Base-by-base conservation (phyloP, 768 basidiomycete genomes). In the Leccinum aurantiacum region DNA sequence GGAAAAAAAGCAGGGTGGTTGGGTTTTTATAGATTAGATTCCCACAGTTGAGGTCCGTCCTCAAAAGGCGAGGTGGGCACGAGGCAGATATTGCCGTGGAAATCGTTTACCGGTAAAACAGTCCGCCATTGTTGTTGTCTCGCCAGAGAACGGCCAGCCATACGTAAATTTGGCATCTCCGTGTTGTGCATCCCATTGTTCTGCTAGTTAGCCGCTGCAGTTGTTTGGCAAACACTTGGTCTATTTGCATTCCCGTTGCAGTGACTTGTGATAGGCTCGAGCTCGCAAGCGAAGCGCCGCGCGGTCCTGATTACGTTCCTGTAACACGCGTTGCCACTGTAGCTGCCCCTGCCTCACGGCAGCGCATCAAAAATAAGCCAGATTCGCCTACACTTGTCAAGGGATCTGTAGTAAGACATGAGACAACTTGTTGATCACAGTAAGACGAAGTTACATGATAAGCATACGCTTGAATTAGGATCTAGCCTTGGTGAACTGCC, bases 11-110 rank as follows among this genome's bases (percentile, higher is more conserved):
- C 62, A 65, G 46, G 57, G 54, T 50, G 62, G 63, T 60, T 60
- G 70, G 67, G 73, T 64, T 82, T 82, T 80, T 82, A 82, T 81
- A 78, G 78, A 79, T 79, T 74, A 77, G 76, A 79, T 79, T 73
- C 57, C 73, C 70, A 55, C 68, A 70, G 47, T 58, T 53, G 54
- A 22, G 31, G 3, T 29, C 3, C 17, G 37, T 38, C 57, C 57
- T 27, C 59, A 63, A 71, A 75, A 72, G 76, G 80, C 69, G 77
- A 79, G 80, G 80, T 77, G 66, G 76, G 72, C 81, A 80, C 80
- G 80, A 83, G 84, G 83, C 80, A 62, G 71, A 55, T 67, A 60
- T 65, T 55, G 56, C 38, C 61, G 67, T 64, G 69, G 69, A 65
- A 70, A 60, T 60, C 46, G 52, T 57, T 17, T 29, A 50, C 49